Evolutionary conservation across 1,139 yeast genomes (phyloP).

Genomic region (Kurtzmaniella quercitrusa): DNA sequence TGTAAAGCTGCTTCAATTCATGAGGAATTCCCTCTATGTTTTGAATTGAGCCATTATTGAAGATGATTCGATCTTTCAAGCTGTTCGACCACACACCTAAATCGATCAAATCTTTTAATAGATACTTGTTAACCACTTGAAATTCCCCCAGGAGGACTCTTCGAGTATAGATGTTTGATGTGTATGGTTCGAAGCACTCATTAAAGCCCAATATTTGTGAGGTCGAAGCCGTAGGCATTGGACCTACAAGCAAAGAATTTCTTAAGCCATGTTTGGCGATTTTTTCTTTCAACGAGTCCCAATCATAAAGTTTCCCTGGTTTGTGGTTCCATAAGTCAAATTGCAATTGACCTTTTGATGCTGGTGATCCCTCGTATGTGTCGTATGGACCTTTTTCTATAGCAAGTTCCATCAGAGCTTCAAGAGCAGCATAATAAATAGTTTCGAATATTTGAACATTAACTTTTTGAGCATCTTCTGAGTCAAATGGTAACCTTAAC

Average conservation of each 20-base stretch:
- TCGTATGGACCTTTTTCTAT: slow-evolving; percentile 60
- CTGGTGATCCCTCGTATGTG: slow-evolving; percentile 74
- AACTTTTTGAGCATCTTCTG: slow-evolving; percentile 63
- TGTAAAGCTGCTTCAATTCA: slow-evolving; percentile 73
- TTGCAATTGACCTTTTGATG: slow-evolving; percentile 73
- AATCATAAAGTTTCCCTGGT: slow-evolving; percentile 65
- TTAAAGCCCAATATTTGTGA: slow-evolving; percentile 86
- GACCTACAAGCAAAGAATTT: slow-evolving; percentile 82
- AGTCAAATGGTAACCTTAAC: slow-evolving; percentile 76
- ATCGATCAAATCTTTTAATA: slow-evolving; percentile 76
- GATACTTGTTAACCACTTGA: slow-evolving; percentile 82
- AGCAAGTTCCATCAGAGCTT: slow-evolving; percentile 76
- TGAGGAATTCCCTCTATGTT: slow-evolving; percentile 70
- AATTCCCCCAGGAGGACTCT: slow-evolving; percentile 87
- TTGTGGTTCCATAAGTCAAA: slow-evolving; percentile 77
- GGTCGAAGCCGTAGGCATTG: slow-evolving; percentile 95
- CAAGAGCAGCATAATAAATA: slow-evolving; percentile 82
- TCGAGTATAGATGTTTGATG: slow-evolving; percentile 82
- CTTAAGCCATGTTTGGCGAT: slow-evolving; percentile 65
- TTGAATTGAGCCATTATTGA: slow-evolving; percentile 86
- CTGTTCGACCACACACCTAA: slow-evolving; percentile 78
- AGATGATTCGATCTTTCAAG: slow-evolving; percentile 76
- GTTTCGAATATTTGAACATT: slow-evolving; percentile 86
- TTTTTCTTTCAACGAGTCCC: slow-evolving; percentile 65
- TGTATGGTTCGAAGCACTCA: slow-evolving; percentile 90